Base-by-base conservation (phyloP, 331 rosid species). In the Acacia pycnantha region DNA sequence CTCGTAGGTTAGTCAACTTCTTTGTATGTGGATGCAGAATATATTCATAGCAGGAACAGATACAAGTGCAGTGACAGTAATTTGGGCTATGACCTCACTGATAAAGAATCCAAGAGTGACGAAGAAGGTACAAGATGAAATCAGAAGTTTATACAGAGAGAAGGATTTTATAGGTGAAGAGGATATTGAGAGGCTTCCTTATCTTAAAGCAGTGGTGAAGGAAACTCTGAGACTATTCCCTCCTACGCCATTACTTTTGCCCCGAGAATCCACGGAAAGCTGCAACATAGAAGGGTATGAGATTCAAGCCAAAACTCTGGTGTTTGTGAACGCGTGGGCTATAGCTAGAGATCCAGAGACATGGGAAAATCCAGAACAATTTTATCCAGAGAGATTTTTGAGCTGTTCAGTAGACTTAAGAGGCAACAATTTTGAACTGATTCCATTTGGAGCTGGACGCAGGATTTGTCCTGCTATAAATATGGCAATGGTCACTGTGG, bases 361-460 rank as follows among this genome's bases (percentile, higher is more conserved):
- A 54, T 54, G 62, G 62, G 62, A 54, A 21, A 9, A 54, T 2
- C 11, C 62, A 21, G 62, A 84, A 26, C 72, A 79, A 5, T 87
- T 87, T 82, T 37, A 69, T 7, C 90, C 86, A 9, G 85, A 84
- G 21, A 87, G 88, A 53, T 87, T 84, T 64, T 1, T 79, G 3
- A 47, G 14, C 19, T 65, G 48, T 48, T 59, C 53, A 8, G 18
- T 82, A 14, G 85, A 87, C 11, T 58, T 76, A 11, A 87, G 47
- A 29, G 90, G 85, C 0, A 79, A 50, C 0, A 76, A 87, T 53
- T 87, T 82, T 48, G 88, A 79, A 81, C 1, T 79, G 0, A 79
- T 84, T 9, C 90, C 90, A 2, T 87, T 87, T 71, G 86, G 86
- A 6, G 27, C 73, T 11, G 86, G 86, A n/a, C 58, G 90, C 4